Evolutionary conservation across 2,329 filamentous ascomycete species (phyloP).

Genomic region (Alternaria sp.): DNA sequence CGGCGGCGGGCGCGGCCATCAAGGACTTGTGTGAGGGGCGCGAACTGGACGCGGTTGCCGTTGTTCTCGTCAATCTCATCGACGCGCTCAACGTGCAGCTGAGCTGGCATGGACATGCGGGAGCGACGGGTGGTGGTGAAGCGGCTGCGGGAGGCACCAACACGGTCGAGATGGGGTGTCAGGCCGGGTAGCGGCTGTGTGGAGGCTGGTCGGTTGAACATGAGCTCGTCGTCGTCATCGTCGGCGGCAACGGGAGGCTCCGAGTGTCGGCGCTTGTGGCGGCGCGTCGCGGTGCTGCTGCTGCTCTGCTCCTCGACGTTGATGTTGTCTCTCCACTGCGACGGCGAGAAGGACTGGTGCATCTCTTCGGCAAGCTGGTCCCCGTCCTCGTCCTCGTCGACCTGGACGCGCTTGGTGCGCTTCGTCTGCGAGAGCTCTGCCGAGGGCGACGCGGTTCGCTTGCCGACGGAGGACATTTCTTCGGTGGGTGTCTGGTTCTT

Average conservation of each 20-base stretch:
- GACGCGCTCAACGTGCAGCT: constrained; percentile 38
- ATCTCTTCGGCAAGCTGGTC: constrained; percentile 48
- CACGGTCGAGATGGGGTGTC: constrained; percentile 45
- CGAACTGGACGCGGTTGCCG: constrained; percentile 44
- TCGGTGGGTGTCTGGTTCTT: constrained; percentile 37
- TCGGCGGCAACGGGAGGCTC: constrained; percentile 41
- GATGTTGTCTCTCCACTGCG: constrained; percentile 33
- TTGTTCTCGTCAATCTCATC: constrained; percentile 35
- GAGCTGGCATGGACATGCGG: constrained; percentile 50
- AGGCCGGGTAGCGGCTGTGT: constrained; percentile 43
- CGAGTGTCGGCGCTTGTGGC: constrained; percentile 45
- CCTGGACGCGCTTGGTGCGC: constrained; percentile 44
- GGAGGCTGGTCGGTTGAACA: constrained; percentile 28
- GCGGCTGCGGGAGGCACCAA: constrained; percentile 37
- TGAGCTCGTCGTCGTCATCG: constrained; percentile 28
- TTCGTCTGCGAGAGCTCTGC: constrained; percentile 41
- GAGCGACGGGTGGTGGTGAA: constrained; percentile 39
- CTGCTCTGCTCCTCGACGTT: constrained; percentile 24
- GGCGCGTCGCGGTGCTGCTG: constrained; percentile 28
- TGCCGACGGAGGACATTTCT: constrained; percentile 31
- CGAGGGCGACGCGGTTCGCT: constrained; percentile 44
- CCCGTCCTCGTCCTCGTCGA: constrained; percentile 42
- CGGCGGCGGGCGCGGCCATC: constrained; percentile 49
- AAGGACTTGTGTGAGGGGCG: constrained; percentile 46
- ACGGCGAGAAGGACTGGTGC: constrained; percentile 40